Evolutionary conservation across 768 basidiomycete genomes (phyloP).

Genomic region (Rhizopogon sp.): DNA sequence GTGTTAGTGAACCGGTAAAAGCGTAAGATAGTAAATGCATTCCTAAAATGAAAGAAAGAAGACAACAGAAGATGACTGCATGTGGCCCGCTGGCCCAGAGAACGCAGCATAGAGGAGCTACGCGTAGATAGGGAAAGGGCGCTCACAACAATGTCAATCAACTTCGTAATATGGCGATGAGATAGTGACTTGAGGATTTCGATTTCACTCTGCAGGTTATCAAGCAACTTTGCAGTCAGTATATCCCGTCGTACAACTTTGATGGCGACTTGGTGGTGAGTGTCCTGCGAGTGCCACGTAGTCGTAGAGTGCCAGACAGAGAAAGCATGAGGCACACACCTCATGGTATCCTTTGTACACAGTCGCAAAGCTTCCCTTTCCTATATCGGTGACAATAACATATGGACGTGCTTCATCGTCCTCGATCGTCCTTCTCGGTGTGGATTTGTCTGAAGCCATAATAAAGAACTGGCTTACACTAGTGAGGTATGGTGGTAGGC

Average conservation of each 20-base stretch:
- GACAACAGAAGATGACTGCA: background rate
- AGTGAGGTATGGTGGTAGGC: background rate
- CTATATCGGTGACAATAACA: conserved; percentile 70
- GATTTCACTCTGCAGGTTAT: conserved; percentile 98
- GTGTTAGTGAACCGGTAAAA: conserved; percentile 3
- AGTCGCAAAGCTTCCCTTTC: conserved; percentile 92
- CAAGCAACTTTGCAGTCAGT: conserved; percentile 87
- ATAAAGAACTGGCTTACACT: background rate
- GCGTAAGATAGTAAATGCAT: background rate
- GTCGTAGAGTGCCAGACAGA: background rate
- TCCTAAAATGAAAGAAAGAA: background rate
- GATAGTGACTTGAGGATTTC: conserved; percentile 91
- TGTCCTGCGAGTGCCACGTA: conserved; percentile 47
- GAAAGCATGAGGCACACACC: conserved; percentile 38
- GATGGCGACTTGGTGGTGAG: conserved; percentile 78
- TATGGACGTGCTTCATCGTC: conserved; percentile 76
- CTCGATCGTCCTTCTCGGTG: conserved; percentile 32
- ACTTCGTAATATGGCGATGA: conserved; percentile 88
- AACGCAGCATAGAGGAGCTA: background rate
- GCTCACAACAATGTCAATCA: conserved; percentile 88
- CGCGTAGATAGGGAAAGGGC: background rate
- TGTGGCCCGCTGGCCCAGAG: background rate
- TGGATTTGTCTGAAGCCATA: conserved; percentile 25
- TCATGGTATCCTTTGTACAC: conserved; percentile 93
- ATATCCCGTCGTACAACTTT: conserved; percentile 90